Base-by-base conservation (phyloP, 2,329 filamentous ascomycete genomes). In the Pezicula carpinea region DNA sequence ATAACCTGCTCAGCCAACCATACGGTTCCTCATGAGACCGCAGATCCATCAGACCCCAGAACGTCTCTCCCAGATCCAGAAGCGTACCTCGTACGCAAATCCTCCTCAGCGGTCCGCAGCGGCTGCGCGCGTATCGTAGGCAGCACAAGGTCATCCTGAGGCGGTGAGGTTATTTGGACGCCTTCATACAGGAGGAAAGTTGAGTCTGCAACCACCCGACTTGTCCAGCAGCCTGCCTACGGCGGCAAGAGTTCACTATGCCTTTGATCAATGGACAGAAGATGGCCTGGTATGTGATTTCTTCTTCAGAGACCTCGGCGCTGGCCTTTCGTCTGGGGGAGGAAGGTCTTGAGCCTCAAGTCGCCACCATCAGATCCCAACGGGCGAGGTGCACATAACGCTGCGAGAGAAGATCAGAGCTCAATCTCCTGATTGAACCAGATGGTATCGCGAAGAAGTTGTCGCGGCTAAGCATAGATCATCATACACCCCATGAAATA, bases 191-290 rank as follows among this genome's bases (percentile, higher is more conserved):
- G 6, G 22, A 39, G 42, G 47, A 47, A 45, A 38, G 46, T 44
- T 34, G 17, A 41, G 32, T 47, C 49, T 52, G 47, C 46, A 47
- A 49, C 42, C 44, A 47, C 35, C 51, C 51, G 48, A 55, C 44
- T 42, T 48, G 47, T 48, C 29, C 43, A 32, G 22, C 22, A 48
- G 34, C 36, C 35, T 44, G 21, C 11, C 43, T 31, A 39, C 47
- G 18, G 44, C 53, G 48, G 53, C 43, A 36, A 26, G 15, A 15
- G 36, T 48, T 31, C 47, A 72, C 63, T 47, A 87, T 87, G 83
- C 80, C 81, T 61, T 72, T 83, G 41, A 82, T 87, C 56, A 79
- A 86, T 60, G 83, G 83, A 52, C 73, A 81, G 65, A 85, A 85
- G 68, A 85, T 87, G 75, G 83, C 83, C 63, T 87, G 83, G 83